Evolutionary conservation across 805 yeast genomes (phyloP), one percentile per base, ranked within the genome.

Genomic region (Barnettozyma sucrosica): DNA sequence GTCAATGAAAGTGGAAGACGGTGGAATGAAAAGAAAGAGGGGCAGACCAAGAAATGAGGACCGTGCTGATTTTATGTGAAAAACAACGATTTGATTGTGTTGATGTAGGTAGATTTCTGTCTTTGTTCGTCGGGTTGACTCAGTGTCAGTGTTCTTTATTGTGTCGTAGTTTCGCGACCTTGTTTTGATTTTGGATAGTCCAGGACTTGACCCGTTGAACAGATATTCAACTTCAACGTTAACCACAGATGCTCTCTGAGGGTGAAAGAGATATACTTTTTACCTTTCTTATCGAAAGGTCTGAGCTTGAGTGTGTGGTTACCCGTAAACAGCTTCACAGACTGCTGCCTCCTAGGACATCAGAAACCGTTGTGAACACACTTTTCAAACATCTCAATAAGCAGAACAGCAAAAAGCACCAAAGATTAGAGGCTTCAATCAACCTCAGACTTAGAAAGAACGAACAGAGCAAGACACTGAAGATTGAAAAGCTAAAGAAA

Each of bases 1-100:
- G 63, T 82, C 89, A 9, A 81, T 87, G 71, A 72, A 89, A 50
- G 78, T 85, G 44, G 83, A 80, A 44, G 83, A 77, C 49, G 76
- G 77, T 36, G 48, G 64, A 38, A 52, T 60, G 10, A 55, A 56
- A 44, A 66, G 72, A 55, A 67, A 73, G 55, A 43, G 50, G 19
- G 66, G 70, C 18, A 65, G 69, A 49, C 65, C 74, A 53, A 59
- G 79, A 58, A 72, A 47, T 7, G 48, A 44, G n/a, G 49, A 44
- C 18, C n/a, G 18, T 21, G 21, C 21, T 6, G 40, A 36, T 21
- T 21, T 11, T 18, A 36, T 34, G 16, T 28, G 32, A 28, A 14
- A 4, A 13, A 28, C 14, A 28, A 9, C 32, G 5, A 11, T 28
- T 28, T 28, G 32, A 28, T 28, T 11, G 7, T n/a, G n/a, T n/a